These are phyloP conservation scores for Erythrophleum ivorense DNA, from an alignment of 331 rosid genomes.

Conservation along the genomic window DNA sequence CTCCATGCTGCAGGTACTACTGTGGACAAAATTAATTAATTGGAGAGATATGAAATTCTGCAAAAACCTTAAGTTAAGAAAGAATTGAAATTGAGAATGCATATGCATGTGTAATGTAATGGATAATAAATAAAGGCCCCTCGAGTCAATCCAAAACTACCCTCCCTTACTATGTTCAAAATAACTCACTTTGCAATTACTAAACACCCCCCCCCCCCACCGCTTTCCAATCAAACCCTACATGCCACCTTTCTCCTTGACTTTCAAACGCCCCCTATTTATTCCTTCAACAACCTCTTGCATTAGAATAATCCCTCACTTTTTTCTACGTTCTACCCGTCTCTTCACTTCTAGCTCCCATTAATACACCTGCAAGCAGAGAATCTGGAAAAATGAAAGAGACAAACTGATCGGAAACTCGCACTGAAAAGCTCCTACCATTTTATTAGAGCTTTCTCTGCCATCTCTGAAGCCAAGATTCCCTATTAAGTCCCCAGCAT, in stretches of 20 bases:
- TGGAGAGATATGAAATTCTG: neutral
- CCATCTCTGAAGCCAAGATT: slow-evolving; percentile 66
- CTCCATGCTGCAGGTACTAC: too few species aligned
- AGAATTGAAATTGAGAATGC: slow-evolving; percentile 15
- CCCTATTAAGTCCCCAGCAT: slow-evolving; percentile 86
- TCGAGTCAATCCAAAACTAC: slow-evolving; percentile 88
- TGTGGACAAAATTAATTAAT: neutral
- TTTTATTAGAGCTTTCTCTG: slow-evolving; percentile 57
- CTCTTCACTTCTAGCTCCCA: slow-evolving; percentile 41
- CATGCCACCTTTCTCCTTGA: slow-evolving; percentile 49
- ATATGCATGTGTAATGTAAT: neutral
- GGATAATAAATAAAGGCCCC: slow-evolving; percentile 73
- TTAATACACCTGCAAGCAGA: slow-evolving; percentile 48
- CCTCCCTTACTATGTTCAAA: slow-evolving; percentile 42
- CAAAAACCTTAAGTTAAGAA: neutral
- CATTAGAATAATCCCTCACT: slow-evolving; percentile 77
- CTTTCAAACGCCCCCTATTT: slow-evolving; percentile 75
- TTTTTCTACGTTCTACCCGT: slow-evolving; percentile 37
- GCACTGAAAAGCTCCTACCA: slow-evolving; percentile 45
- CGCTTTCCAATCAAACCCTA: slow-evolving; percentile 70
- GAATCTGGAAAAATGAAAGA: slow-evolving; percentile 42
- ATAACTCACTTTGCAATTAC: slow-evolving; percentile 70
- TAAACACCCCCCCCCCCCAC: slow-evolving; percentile 64
- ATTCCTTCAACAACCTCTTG: slow-evolving; percentile 83
- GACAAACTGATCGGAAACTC: slow-evolving; percentile 59